Base-by-base conservation (phyloP, 768 basidiomycete species). In the Artomyces pyxidatus region DNA sequence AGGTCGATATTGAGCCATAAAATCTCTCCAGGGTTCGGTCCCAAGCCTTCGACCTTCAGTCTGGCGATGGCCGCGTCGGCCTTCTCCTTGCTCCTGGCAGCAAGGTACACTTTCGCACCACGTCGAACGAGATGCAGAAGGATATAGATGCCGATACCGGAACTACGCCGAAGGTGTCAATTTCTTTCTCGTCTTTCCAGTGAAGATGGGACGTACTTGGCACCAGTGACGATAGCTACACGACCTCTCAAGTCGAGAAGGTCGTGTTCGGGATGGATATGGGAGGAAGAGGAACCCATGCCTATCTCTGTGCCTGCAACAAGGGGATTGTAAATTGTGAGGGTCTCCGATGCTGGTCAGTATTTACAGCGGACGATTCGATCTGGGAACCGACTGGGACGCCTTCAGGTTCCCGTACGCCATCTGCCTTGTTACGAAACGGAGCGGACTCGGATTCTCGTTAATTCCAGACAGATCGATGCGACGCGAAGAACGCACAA, bases 141-240 rank as follows among this genome's bases (percentile, higher is more conserved):
- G 28, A 55, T 55, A 32, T 55, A 55, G 37, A 55, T 37, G 19
- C 53, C 53, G 14, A 55, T 55, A 0, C 47, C 53, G 2, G 51
- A 55, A 16, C 53, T 55, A 35, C 32, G 17, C 2, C 8, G 14
- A 35, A 3, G 48, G 27, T n/a, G 21, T 14, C 21, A 42, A 12
- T 19, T 23, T 14, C 41, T 7, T 14, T 16, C 7, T 29, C 19
- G 25, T 8, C 16, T 29, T 27, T 17, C 19, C 32, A 37, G 37
- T 32, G 29, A 26, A 17, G 1, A 23, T 1, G 12, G 9, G 14
- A 62, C 68, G 42, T 41, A 72, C 73, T 69, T 73, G 47, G 74
- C 76, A 10, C 77, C 77, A 1, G 74, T 75, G 26, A 77, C 72
- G 17, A 79, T 57, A 1, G 65, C 71, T 2, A 76, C 71, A 50